A percentile compares a stretch with the other conserved stretches of the same genome.
Evolutionary conservation across 1,284 basidiomycete species (phyloP).

Genomic region (Ceratobasidium papillatum): DNA sequence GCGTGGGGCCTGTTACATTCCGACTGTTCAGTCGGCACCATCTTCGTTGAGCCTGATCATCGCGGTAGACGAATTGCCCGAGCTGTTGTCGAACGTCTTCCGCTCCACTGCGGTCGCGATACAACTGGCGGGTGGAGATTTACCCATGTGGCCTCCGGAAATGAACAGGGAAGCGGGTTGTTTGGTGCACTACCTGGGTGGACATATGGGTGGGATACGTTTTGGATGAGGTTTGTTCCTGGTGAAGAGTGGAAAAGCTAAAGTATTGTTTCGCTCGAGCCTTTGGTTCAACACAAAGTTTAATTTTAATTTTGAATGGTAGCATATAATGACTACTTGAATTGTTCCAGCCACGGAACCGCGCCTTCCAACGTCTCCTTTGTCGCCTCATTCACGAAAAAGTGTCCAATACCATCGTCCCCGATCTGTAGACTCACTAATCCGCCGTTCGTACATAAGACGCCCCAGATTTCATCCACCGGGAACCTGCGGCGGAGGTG

Average conservation of each 20-base stretch:
- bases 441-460: slow-evolving; percentile 43
- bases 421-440: slow-evolving; percentile 45
- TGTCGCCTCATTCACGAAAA: slow-evolving; percentile 47
- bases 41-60: background rate
- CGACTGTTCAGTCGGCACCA: background rate
- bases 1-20: slow-evolving; percentile 1
- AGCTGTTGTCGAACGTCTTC: background rate
- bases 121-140: slow-evolving; percentile 5
- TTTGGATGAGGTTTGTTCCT: slow-evolving; percentile 3
- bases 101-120: background rate
- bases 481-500: slow-evolving; percentile 47
- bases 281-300: background rate
- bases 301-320: background rate
- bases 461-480: slow-evolving; percentile 48
- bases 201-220: background rate
- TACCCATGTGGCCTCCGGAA: background rate
- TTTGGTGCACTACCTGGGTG: background rate
- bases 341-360: slow-evolving; percentile 20
- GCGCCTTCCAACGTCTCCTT: slow-evolving; percentile 43
- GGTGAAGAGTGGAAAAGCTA: background rate
- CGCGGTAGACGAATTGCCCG: background rate
- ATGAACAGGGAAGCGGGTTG: background rate
- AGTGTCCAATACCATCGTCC: slow-evolving; percentile 48
- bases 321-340: slow-evolving; percentile 21
- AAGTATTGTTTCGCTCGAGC: background rate